phyloP scores from a whole-genome alignment of 78 protist genomes.

The Cyanophora paradoxa region DNA sequence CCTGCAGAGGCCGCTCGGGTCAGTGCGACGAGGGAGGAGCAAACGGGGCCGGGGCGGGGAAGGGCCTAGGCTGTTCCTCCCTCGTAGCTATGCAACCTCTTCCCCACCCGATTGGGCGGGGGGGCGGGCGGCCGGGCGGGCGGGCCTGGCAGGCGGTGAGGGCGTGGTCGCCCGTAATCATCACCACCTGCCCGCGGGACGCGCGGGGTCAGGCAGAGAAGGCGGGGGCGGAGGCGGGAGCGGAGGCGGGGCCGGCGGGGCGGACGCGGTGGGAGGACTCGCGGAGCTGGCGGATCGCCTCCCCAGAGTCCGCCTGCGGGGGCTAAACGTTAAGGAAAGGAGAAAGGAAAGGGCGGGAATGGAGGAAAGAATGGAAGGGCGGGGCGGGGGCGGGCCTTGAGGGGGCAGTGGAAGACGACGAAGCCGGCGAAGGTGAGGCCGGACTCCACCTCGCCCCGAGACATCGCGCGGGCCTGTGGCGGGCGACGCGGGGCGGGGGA shows the following conservation, averaged over 20 bases:
- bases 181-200: constrained; percentile 54
- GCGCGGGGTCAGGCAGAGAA: not conserved
- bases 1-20: no score
- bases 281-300: constrained; percentile 36
- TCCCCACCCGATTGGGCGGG: no score
- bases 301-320: constrained; percentile 65
- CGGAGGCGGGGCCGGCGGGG: no score
- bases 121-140: no score
- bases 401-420: constrained; percentile 68
- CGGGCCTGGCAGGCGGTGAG: constrained; percentile 90
- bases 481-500: not conserved
- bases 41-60: no score
- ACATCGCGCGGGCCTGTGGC: constrained; percentile 22
- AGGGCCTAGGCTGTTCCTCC: no score
- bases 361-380: no score
- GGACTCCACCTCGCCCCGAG: constrained; percentile 57
- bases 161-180: constrained; percentile 98
- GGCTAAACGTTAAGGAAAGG: not conserved
- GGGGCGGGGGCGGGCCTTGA: no score
- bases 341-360: no score
- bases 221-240: no score
- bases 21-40: no score
- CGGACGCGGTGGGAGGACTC: constrained; percentile 61
- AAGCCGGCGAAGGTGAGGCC: constrained; percentile 88
- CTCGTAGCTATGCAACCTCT: no score